These are phyloP conservation scores for Solanum microdontum DNA, from an alignment of 257 asterid species.

Conservation along the genomic window DNA sequence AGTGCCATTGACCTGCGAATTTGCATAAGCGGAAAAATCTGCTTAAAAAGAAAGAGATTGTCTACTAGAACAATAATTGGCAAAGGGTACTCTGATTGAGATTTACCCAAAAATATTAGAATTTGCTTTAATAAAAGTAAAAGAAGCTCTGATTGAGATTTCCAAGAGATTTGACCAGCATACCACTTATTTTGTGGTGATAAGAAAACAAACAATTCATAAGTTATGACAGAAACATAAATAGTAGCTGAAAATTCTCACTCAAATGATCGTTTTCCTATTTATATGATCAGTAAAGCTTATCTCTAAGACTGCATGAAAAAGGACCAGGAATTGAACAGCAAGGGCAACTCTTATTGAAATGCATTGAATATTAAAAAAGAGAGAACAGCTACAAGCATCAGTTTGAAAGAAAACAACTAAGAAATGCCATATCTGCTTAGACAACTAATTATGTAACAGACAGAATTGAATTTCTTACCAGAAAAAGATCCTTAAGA, in stretches of 20 bases:
- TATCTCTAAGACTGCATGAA: not conserved
- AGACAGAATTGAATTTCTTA: not conserved
- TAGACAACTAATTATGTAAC: not conserved
- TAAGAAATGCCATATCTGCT: not conserved
- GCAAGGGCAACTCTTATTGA: not conserved
- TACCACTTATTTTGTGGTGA: not conserved
- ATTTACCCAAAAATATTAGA: not conserved
- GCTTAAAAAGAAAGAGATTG: not conserved
- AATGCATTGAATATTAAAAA: not conserved
- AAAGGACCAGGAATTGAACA: not conserved
- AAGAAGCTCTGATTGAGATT: not conserved
- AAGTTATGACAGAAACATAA: not conserved
- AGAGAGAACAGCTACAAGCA: not conserved
- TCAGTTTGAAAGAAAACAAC: not conserved
- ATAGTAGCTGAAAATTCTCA: not conserved
- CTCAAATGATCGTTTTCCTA: not conserved
- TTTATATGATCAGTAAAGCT: not conserved
- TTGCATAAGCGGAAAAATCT: not conserved
- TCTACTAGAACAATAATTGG: not conserved
- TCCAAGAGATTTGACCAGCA: not conserved
- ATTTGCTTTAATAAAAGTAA: not conserved
- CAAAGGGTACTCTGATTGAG: not conserved
- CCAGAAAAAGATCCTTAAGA: not conserved
- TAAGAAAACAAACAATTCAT: not conserved
- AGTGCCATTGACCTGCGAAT: conserved; percentile 51